phyloP scores from a whole-genome alignment of 257 asterid species.

The Solanum piurae region DNA sequence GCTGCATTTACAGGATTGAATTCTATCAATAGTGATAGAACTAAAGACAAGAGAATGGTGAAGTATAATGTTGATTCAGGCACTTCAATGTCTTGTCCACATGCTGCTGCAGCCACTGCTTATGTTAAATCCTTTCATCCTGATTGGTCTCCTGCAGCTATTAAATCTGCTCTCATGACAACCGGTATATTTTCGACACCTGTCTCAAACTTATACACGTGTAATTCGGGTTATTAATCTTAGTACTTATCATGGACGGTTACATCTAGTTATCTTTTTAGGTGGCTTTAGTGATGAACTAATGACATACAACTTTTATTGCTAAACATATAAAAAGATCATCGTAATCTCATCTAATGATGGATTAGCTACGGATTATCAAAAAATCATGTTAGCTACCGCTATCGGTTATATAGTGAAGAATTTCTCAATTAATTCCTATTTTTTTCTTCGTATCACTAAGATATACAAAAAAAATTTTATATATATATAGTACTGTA shows the following conservation, averaged over 20 bases:
- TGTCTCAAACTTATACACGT: background rate
- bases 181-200: conserved; percentile 27
- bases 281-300: background rate
- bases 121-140: conserved; percentile 69
- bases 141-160: conserved; percentile 68
- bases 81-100: conserved; percentile 92
- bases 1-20: conserved; percentile 43
- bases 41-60: conserved; percentile 25
- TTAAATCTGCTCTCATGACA: conserved; percentile 85
- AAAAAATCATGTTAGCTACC: background rate
- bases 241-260: background rate
- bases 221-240: background rate
- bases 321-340: no score
- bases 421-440: no score
- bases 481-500: background rate
- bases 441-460: no score
- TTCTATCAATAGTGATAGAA: conserved; percentile 3
- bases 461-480: background rate
- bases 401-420: no score
- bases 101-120: conserved; percentile 69
- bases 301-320: no score
- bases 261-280: background rate
- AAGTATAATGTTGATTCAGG: conserved; percentile 49
- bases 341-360: no score
- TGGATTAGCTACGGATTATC: background rate